Base-by-base conservation (phyloP, 2,329 filamentous ascomycete genomes). In the Aspergillus quadrilineatus region DNA sequence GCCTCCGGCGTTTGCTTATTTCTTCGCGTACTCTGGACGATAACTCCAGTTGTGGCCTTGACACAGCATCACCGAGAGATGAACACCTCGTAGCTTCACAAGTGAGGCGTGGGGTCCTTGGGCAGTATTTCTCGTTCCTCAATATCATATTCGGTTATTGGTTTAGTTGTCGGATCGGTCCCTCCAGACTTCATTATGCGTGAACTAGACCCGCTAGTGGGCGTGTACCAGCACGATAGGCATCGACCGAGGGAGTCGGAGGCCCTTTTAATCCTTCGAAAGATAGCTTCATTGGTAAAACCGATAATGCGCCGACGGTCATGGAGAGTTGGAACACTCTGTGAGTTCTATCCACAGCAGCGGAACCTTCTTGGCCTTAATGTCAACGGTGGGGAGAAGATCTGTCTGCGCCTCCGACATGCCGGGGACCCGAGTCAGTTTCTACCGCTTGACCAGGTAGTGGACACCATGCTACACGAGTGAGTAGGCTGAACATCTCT, bases 401-500 rank as follows among this genome's bases (percentile, higher is more conserved):
- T 97, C 62, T 89, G 90, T 61, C 79, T 97, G 22, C 86, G 93
- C 43, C 78, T 97, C 57, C 87, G 93, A 55, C 88, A 94, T 72
- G 79, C 89, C 5, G 80, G 83, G 65, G 90, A 96, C 69, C 81
- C 83, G 8, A 85, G 79, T 39, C 86, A 90, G 65, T 97, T 97
- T 67, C 73, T 96, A 17, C 87, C 89, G 1, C 76, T 92, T 56
- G 91, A 97, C 68, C 80, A 89, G 62, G 82, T 96, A 6, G 81
- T 91, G 43, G 92, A 97, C 72, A 97, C 93, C 0, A 89, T 97
- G 86, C 84, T 97, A 17, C 93, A 97, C 70, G 93, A 97, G 79
- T 81, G 65, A 68, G 76, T 70, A 22, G 4, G 37, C n/a, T 48
- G 9, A 6, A 9, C 26, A 10, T 1, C 29, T 15, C 8, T 34